Conservation (phyloP, 768 basidiomycete species). For the Lyophyllum shimeji region DNA sequence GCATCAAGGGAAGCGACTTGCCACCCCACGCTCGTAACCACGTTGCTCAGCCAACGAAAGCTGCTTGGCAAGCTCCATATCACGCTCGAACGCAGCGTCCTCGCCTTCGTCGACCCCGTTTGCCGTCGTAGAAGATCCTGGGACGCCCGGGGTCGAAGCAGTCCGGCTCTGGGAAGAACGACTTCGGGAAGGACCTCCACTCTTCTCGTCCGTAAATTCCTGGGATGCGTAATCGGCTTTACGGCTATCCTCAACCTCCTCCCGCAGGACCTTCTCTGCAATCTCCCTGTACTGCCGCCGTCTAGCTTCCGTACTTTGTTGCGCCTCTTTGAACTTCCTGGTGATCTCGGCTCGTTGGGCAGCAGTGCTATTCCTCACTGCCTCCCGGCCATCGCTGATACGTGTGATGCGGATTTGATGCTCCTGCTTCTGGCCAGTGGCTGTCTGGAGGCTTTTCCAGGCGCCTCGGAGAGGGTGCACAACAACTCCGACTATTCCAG, state of each 20-base stretch:
- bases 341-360: conserved; percentile 33
- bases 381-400: conserved; percentile 39
- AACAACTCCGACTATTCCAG: conserved; percentile 35
- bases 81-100: conserved; percentile 22
- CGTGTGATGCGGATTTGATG: conserved; percentile 34
- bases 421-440: conserved; percentile 28
- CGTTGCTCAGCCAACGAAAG: conserved; percentile 33
- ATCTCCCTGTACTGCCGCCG: conserved; percentile 31
- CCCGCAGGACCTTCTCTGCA: conserved; percentile 30
- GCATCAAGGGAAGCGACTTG: background rate
- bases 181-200: background rate
- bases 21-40: conserved; percentile 19
- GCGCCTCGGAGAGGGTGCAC: conserved; percentile 36
- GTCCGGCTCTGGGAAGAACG: background rate
- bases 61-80: conserved; percentile 32
- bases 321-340: conserved; percentile 35
- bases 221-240: background rate
- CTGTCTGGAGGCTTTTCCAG: conserved; percentile 35
- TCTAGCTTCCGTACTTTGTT: conserved; percentile 28
- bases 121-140: background rate
- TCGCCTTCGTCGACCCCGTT: conserved; percentile 18
- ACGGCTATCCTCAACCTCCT: conserved; percentile 14
- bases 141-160: background rate
- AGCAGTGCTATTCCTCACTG: conserved; percentile 31
- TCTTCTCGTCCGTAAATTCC: background rate